Conservation (phyloP, 495 filamentous ascomycete species). For the Aspergillus heteromorphus region DNA sequence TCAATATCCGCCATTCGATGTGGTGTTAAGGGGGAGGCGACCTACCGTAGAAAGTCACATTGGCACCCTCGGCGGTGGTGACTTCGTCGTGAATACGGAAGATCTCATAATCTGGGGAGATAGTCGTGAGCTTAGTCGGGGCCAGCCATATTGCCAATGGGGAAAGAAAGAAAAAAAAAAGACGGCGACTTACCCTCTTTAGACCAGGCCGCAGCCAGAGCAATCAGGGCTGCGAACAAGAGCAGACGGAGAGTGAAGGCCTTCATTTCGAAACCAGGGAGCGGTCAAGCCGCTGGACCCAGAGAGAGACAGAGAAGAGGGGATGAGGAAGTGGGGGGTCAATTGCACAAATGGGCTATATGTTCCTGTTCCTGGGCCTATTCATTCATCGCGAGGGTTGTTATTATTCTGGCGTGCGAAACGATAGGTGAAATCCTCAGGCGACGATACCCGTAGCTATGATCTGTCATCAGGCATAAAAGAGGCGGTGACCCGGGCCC, state of each 20-base stretch:
- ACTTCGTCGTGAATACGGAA: conserved; percentile 90
- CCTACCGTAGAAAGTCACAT: conserved; percentile 83
- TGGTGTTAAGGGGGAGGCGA: neutral
- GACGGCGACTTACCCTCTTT: conserved; percentile 64
- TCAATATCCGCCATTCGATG: neutral
- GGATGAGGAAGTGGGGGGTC: neutral
- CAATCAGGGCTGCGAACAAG: conserved; percentile 43
- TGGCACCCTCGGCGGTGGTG: conserved; percentile 63
- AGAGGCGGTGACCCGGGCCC: no score
- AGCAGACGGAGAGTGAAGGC: conserved; percentile 25
- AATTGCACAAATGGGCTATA: neutral
- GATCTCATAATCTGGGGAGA: conserved; percentile 80
- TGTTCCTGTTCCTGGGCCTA: no score
- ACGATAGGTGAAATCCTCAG: neutral
- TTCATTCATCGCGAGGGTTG: neutral
- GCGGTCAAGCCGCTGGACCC: conserved; percentile 26
- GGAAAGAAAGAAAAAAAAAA: neutral
- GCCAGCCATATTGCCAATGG: neutral
- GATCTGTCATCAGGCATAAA: conserved; percentile 14
- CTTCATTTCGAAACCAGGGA: conserved; percentile 33
- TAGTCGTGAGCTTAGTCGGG: conserved; percentile 2
- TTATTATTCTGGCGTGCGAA: neutral
- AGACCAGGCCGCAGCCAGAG: conserved; percentile 66
- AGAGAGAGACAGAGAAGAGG: conserved; percentile 1
- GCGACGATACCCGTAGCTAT: neutral